Evolutionary conservation across 495 filamentous ascomycete species (phyloP), one percentile per base, ranked within the genome.

Genomic region (Glarea lozoyensis): DNA sequence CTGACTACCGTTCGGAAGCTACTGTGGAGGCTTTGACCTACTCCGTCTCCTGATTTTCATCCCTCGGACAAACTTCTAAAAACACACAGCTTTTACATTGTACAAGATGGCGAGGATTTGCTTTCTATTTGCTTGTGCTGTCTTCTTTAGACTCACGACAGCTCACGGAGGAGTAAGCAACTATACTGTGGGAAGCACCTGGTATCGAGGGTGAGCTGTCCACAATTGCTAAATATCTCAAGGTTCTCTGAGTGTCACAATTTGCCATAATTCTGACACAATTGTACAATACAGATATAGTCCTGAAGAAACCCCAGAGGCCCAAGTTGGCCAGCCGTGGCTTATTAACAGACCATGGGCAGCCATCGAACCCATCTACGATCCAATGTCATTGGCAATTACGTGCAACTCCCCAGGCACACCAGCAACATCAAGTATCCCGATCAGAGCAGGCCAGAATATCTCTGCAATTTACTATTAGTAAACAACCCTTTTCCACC

Each of bases 381-480:
- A 45, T 37, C 55, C 61, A 23, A 49, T 50, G 21, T 54, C 60
- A 54, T 54, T 53, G 6, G 53, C 48, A 33, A 35, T 72, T 0
- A 59, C 64, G 2, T 72, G 68, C 53, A 70, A 72, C 50, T 59
- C 24, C 24, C 68, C 68, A 0, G 68, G 57, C 42, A 51, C 56
- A 1, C 52, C 66, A 6, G 57, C 66, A 15, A 53, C 61, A n/a
- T 56, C 60, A 4, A 63, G 60, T 49, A 70, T 72, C 38, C 62
- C 66, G 18, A 55, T 70, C 39, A 30, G 37, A 3, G 62, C 66
- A 15, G 68, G 68, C 18, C 57, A 65, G 1, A 62, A 57, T 42
- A 55, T 72, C 27, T 66, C 64, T 0, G 68, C 64, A 19, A 60
- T 72, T 0, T 72, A 72, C 52, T 70, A 60, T 56, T 68, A 66